Conservation (phyloP, 139 green algal species). For the Nannochloris sp. region DNA sequence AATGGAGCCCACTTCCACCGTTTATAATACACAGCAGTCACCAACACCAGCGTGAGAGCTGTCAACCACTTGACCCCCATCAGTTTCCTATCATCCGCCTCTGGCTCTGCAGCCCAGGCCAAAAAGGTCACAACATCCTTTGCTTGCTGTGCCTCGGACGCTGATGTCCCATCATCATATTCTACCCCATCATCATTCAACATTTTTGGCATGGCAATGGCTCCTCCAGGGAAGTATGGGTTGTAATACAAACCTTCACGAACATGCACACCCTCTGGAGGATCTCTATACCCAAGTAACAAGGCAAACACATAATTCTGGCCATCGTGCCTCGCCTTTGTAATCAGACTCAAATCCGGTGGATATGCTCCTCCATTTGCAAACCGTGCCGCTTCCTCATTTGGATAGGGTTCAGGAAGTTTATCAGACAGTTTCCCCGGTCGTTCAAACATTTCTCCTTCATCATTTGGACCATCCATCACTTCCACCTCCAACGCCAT, state of each 20-base stretch:
- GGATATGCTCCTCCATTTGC: constrained; percentile 98
- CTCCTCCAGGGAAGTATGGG: constrained; percentile 97
- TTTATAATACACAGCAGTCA: constrained; percentile 94
- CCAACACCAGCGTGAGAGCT: constrained; percentile 65
- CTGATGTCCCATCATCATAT: constrained; percentile 95
- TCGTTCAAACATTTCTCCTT: constrained; percentile 93
- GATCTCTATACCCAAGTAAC: constrained; percentile 94
- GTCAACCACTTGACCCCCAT: constrained; percentile 96
- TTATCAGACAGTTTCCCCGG: constrained; percentile 82
- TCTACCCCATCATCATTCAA: constrained; percentile 92
- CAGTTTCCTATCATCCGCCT: constrained; percentile 92
- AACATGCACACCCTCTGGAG: constrained; percentile 87
- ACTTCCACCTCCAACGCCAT: constrained; percentile 86
- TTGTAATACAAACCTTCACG: constrained; percentile 99
- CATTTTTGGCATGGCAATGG: constrained; percentile 99
- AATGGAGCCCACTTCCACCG: constrained; percentile 90
- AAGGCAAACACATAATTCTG: constrained; percentile 98
- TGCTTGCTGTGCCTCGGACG: constrained; percentile 88
- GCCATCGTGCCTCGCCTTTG: constrained; percentile 91
- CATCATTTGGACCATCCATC: constrained; percentile 91
- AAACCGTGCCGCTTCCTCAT: constrained; percentile 84
- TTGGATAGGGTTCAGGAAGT: constrained; percentile 82
- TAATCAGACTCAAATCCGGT: constrained; percentile 93
- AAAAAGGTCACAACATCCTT: constrained; percentile 94
- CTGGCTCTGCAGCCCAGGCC: constrained; percentile 83